Conservation (phyloP, 2,329 filamentous ascomycete species). For the Alternaria metachromatica region DNA sequence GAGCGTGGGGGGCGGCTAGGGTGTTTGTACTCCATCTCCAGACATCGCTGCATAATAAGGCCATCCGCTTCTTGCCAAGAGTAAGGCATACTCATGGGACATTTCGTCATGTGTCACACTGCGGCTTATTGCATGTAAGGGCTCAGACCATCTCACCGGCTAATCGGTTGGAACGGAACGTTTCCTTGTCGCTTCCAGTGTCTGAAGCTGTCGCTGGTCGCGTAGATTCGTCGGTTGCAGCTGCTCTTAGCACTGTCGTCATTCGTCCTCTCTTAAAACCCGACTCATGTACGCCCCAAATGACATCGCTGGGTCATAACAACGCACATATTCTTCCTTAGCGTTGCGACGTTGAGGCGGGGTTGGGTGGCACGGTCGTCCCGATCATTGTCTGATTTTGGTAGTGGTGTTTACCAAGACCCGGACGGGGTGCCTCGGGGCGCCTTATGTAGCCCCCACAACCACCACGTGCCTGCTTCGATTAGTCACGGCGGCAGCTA, state of each 20-base stretch:
- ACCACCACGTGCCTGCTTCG: too few relatives aligned
- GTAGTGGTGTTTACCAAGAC: background rate
- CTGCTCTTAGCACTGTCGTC: too few relatives aligned
- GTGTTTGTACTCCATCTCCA: background rate
- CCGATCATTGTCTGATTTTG: background rate
- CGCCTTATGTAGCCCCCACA: background rate
- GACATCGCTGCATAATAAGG: background rate
- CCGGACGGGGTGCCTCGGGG: background rate
- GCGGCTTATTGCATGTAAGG: background rate
- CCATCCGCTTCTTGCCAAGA: background rate
- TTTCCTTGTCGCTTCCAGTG: background rate
- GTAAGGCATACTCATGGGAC: background rate
- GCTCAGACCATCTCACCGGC: background rate
- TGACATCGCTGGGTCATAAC: background rate
- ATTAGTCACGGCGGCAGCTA: background rate
- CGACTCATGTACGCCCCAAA: too few relatives aligned
- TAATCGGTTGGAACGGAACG: background rate
- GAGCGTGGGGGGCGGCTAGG: background rate
- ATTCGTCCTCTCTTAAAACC: too few relatives aligned
- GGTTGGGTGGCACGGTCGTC: background rate
- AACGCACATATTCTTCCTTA: background rate
- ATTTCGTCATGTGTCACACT: background rate
- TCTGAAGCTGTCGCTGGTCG: too few relatives aligned
- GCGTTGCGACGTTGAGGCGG: background rate
- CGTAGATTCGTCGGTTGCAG: too few relatives aligned